Evolutionary conservation across 2,329 filamentous ascomycete species (phyloP).

Genomic region (Curvularia lunata): DNA sequence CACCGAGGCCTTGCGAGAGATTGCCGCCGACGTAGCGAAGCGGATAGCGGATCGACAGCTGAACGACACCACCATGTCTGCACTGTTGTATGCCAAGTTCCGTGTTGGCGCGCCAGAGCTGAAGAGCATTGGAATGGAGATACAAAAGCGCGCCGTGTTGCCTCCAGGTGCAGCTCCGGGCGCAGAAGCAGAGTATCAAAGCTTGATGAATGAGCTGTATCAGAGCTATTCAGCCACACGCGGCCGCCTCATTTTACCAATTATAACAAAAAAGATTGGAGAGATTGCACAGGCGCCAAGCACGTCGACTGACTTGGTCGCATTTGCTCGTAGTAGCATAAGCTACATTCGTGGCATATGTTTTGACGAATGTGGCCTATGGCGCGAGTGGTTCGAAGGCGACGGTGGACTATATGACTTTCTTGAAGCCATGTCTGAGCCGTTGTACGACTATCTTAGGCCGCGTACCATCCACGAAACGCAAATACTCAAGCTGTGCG

Average conservation of each 20-base stretch:
- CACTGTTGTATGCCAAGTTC: conserved; percentile 74
- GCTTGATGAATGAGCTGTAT: conserved; percentile 69
- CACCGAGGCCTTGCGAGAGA: conserved; percentile 67
- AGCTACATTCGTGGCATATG: conserved; percentile 70
- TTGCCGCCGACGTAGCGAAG: conserved; percentile 66
- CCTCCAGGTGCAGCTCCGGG: conserved; percentile 65
- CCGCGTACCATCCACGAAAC: conserved; percentile 71
- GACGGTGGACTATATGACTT: conserved; percentile 69
- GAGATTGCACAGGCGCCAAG: conserved; percentile 65
- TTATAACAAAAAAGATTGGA: conserved; percentile 66
- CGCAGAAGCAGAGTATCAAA: conserved; percentile 68
- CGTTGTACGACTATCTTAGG: conserved; percentile 69
- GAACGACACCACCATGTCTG: conserved; percentile 75
- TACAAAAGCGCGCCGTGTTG: conserved; percentile 68
- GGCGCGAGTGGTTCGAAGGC: conserved; percentile 70
- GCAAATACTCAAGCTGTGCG: conserved; percentile 69
- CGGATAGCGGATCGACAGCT: conserved; percentile 70
- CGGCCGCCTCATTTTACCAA: conserved; percentile 64
- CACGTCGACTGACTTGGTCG: conserved; percentile 67
- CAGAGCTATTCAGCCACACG: conserved; percentile 67
- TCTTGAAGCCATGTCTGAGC: conserved; percentile 70
- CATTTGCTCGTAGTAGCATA: conserved; percentile 68
- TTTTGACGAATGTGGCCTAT: conserved; percentile 70
- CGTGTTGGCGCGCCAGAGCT: conserved; percentile 69
- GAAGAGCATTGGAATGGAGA: conserved; percentile 70